phyloP scores from a whole-genome alignment of 495 filamentous ascomycete species.

The Hyaloscypha hepaticicola region DNA sequence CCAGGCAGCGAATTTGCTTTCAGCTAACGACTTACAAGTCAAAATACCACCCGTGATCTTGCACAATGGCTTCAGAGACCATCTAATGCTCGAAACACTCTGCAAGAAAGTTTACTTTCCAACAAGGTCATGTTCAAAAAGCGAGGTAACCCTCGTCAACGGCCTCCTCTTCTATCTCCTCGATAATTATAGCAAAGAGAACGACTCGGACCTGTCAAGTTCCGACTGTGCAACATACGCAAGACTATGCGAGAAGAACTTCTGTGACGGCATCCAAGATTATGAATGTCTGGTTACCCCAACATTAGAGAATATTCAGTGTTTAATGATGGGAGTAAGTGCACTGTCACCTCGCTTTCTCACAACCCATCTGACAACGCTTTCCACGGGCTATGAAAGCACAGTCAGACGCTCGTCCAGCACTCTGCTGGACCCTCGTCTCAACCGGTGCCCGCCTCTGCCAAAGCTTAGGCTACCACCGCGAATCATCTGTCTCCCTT shows the following conservation, averaged over 20 bases:
- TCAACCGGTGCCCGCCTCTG: not conserved
- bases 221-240: not conserved
- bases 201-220: not conserved
- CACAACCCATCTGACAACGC: not conserved
- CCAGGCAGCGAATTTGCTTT: not conserved
- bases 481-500: not conserved
- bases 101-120: not conserved
- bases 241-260: not conserved
- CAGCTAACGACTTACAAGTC: not conserved
- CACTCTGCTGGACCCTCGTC: not conserved
- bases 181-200: not conserved
- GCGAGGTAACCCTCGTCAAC: not conserved
- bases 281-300: not conserved
- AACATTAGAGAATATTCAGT: not conserved
- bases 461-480: not conserved
- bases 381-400: not conserved
- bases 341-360: not conserved
- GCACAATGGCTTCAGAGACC: not conserved
- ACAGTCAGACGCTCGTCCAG: not conserved
- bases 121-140: not conserved
- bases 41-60: not conserved
- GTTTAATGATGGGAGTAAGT: not conserved
- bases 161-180: not conserved
- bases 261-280: not conserved
- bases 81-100: not conserved